These are phyloP conservation scores for Candida arabinofermentans DNA, from an alignment of 805 yeast genomes.

Conservation along the genomic window DNA sequence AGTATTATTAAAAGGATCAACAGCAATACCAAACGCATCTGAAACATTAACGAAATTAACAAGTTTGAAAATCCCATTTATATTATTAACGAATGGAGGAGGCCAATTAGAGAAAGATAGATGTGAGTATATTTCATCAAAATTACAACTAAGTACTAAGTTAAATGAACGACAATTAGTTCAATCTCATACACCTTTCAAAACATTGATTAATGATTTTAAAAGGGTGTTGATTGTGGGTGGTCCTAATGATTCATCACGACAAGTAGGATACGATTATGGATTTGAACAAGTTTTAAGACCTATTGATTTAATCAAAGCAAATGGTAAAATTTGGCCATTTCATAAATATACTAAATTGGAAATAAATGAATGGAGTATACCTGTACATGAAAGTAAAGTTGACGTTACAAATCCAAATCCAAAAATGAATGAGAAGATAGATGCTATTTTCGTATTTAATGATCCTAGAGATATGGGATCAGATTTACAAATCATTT, in stretches of 20 bases:
- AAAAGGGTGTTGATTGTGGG: conserved; percentile 77
- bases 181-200: conserved; percentile 86
- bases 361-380: conserved; percentile 41
- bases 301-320: conserved; percentile 65
- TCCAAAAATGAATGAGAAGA: conserved; percentile 30
- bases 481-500: conserved; percentile 73
- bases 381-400: conserved; percentile 26
- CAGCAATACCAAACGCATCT: conserved; percentile 61
- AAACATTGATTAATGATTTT: conserved; percentile 48
- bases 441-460: conserved; percentile 79
- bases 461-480: conserved; percentile 90
- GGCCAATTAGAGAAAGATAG: conserved; percentile 68
- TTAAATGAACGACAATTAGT: conserved; percentile 64
- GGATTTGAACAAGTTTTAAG: conserved; percentile 76
- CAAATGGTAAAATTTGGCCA: conserved; percentile 62
- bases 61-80: conserved; percentile 60
- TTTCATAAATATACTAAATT: conserved; percentile 51
- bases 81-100: conserved; percentile 89
- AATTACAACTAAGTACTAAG: conserved; percentile 36
- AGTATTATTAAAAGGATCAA: conserved; percentile 71
- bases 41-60: conserved; percentile 47
- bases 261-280: conserved; percentile 67
- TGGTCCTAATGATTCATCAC: conserved; percentile 70
- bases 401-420: conserved; percentile 20
- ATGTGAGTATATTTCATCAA: conserved; percentile 44